These are phyloP conservation scores for Penicillium ochrochloron DNA, from an alignment of 495 filamentous ascomycete genomes.

Conservation along the genomic window DNA sequence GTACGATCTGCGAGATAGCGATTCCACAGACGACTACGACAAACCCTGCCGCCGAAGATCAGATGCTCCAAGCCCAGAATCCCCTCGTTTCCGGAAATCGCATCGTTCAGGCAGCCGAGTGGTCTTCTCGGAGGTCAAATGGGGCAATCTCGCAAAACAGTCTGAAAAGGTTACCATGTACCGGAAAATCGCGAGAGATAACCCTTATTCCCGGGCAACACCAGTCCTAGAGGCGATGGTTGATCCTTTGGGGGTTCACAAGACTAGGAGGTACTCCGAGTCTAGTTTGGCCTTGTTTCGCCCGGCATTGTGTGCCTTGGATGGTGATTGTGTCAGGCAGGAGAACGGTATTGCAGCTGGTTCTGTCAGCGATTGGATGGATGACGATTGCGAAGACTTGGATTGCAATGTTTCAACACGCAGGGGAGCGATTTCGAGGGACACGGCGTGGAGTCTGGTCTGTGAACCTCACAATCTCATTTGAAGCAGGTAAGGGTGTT, in stretches of 20 bases:
- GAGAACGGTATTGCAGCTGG: background rate
- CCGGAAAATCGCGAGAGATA: background rate
- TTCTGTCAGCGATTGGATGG: slow-evolving; percentile 21
- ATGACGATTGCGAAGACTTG: slow-evolving; percentile 11
- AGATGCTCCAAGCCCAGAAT: slow-evolving; percentile 2
- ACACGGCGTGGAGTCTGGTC: slow-evolving; percentile 21
- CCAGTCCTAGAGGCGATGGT: slow-evolving; percentile 14
- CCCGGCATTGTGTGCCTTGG: background rate
- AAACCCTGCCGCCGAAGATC: slow-evolving; percentile 1
- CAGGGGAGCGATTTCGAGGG: background rate
- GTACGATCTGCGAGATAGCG: background rate
- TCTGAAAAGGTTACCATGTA: background rate
- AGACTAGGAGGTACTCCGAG: background rate
- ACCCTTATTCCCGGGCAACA: slow-evolving; percentile 12
- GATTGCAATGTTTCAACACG: background rate
- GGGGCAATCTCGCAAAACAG: background rate
- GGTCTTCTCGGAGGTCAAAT: background rate
- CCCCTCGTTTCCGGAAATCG: background rate
- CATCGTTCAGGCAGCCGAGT: background rate
- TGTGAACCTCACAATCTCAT: slow-evolving; percentile 22
- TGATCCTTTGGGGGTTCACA: background rate
- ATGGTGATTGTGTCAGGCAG: too few relatives aligned
- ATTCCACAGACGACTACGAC: background rate
- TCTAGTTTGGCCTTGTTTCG: background rate
- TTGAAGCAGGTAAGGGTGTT: slow-evolving; percentile 6